These are phyloP conservation scores for Fomitopsis palustris DNA, from an alignment of 1,284 basidiomycete genomes.

Conservation along the genomic window DNA sequence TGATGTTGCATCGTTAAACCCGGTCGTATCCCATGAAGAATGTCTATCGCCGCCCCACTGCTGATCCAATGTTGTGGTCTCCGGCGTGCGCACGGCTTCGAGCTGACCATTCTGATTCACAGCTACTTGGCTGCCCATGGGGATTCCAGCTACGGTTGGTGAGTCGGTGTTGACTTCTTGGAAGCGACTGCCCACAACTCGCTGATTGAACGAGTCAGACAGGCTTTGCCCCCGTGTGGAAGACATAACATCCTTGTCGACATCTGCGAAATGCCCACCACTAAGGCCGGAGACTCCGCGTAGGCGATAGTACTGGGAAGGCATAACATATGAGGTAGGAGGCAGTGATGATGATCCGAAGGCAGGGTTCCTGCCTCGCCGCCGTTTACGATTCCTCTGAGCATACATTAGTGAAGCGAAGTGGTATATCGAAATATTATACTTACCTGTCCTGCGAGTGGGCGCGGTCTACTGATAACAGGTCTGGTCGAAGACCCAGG, in stretches of 20 bases:
- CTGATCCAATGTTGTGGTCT: constrained; percentile 39
- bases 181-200: constrained; percentile 65
- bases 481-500: constrained; percentile 38
- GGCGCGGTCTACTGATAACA: constrained; percentile 63
- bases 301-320: constrained; percentile 73
- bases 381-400: constrained; percentile 28
- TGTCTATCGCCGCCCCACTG: constrained; percentile 53
- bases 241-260: constrained; percentile 22
- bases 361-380: constrained; percentile 53
- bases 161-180: constrained; percentile 68
- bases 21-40: constrained; percentile 34
- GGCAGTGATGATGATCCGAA: constrained; percentile 63
- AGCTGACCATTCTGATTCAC: constrained; percentile 51
- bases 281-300: constrained; percentile 57
- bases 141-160: constrained; percentile 48
- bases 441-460: constrained; percentile 33
- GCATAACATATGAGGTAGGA: constrained; percentile 74
- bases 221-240: constrained; percentile 38
- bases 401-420: not conserved
- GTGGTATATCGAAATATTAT: not conserved
- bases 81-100: constrained; percentile 25
- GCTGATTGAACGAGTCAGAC: constrained; percentile 55
- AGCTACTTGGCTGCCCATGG: constrained; percentile 58
- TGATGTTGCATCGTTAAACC: constrained; percentile 20
- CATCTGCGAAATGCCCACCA: constrained; percentile 52